These are phyloP conservation scores for Lasiosphaeria hispida DNA, from an alignment of 495 filamentous ascomycete species.

Conservation along the genomic window DNA sequence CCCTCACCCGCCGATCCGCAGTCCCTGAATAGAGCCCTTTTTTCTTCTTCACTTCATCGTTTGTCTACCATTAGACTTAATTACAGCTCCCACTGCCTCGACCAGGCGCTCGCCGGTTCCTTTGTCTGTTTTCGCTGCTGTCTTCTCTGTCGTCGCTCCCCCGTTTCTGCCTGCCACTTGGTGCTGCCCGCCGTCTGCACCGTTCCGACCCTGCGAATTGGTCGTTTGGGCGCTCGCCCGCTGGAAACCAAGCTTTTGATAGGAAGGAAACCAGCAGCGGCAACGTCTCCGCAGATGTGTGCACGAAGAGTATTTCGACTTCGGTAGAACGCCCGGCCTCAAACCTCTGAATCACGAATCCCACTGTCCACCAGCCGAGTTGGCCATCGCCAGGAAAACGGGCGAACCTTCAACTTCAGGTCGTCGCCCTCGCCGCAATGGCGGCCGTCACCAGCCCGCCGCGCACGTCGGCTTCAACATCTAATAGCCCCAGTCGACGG, in stretches of 20 bases:
- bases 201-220: background rate
- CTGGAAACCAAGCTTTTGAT: slow-evolving; percentile 9
- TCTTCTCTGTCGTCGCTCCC: slow-evolving; percentile 18
- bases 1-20: slow-evolving; percentile 7
- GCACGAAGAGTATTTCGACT: background rate
- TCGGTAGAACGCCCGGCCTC: background rate
- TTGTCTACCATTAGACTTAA: slow-evolving; percentile 4
- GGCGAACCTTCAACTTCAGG: slow-evolving; percentile 13
- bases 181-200: background rate
- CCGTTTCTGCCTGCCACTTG: background rate
- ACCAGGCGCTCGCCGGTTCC: background rate
- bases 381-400: slow-evolving; percentile 11
- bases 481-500: slow-evolving; percentile 38
- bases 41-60: slow-evolving; percentile 7
- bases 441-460: slow-evolving; percentile 41
- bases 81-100: background rate
- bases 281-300: slow-evolving; percentile 13
- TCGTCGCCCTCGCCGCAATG: slow-evolving; percentile 34
- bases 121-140: slow-evolving; percentile 3
- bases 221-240: slow-evolving; percentile 9
- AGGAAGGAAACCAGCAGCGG: slow-evolving; percentile 7
- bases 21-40: slow-evolving; percentile 16
- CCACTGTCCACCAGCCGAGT: background rate
- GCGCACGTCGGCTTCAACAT: slow-evolving; percentile 31
- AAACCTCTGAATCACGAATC: background rate